Evolutionary conservation across 257 asterid species (phyloP), one percentile per base, ranked within the genome.

Genomic region (Solanum medicagineum): DNA sequence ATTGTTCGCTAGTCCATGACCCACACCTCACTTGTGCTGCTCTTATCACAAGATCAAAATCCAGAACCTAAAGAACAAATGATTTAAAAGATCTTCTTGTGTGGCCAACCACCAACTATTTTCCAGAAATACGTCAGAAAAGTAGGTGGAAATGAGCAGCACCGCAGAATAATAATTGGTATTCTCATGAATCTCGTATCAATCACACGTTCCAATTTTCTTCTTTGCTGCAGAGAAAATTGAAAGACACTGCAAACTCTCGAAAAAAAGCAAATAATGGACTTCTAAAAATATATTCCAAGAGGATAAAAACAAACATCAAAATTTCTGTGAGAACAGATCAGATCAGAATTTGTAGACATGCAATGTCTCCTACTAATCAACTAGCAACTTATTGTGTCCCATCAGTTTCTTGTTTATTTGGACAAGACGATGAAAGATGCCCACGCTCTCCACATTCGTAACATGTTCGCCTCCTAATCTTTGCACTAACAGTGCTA

Each of bases 391-490:
- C 88, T 62, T 87, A 69, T 87, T 86, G 90, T 24, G 80, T 81
- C 13, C 49, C 86, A 59, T 89, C 95, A 59, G 89, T 89, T 45
- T 90, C 89, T 87, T 85, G 89, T 81, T 69, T 90, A 85, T 93
- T 93, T 24, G 97, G 97, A 89, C 99, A 95, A 81, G 93, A 84
- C 2, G 97, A 94, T 9, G 95, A 93, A 80, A 94, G 92, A 82
- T 96, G 99, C 36, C 98, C 99, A 6, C 89, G 89, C 85, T 94
- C 98, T 57, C 98, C 98, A 75, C 99, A 94, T 86, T 92, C 97
- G 7, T 94, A 95, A 84, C 98, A 96, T 26, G 95, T 93, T 60
- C 99, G 90, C 85, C 97, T 90, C 90, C 93, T 90, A 83, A 94
- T 93, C 90, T 96, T 96, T 47, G 97, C 90, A 57, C 93, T 91